Evolutionary conservation across 139 green algal genomes (phyloP).

Genomic region (Chlorella sp.): DNA sequence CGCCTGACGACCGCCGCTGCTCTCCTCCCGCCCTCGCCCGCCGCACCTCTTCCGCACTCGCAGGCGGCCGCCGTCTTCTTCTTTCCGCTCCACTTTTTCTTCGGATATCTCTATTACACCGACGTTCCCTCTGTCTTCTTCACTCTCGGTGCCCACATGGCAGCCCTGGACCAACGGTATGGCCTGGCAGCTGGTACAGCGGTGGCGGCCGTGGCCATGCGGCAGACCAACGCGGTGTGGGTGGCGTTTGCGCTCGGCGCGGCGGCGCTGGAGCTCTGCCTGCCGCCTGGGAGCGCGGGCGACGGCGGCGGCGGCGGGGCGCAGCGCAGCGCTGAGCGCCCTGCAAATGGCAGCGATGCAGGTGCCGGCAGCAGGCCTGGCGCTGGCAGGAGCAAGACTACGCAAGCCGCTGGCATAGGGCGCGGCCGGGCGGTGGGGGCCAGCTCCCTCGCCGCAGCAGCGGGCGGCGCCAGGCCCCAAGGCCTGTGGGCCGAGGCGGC

Average conservation of each 20-base stretch:
- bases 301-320: not conserved
- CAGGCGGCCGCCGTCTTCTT: conserved; percentile 44
- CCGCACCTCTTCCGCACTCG: no score
- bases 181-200: conserved; percentile 37
- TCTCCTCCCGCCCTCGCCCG: not conserved
- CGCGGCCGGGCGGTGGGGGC: not conserved
- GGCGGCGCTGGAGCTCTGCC: conserved; percentile 6
- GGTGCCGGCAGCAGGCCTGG: not conserved
- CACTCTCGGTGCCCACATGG: conserved; percentile 57
- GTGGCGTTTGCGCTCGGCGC: conserved; percentile 59
- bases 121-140: conserved; percentile 78
- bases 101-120: conserved; percentile 91
- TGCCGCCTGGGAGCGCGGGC: not conserved
- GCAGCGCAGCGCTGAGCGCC: not conserved
- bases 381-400: not conserved
- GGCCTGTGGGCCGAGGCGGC: not conserved
- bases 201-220: conserved; percentile 61
- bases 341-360: not conserved
- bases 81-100: conserved; percentile 91
- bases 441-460: not conserved
- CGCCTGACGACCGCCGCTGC: no score
- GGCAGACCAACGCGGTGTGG: conserved; percentile 96
- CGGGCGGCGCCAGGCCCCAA: not conserved
- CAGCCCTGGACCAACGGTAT: conserved; percentile 4
- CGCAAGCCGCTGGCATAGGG: no score